Base-by-base conservation (phyloP, 2,329 filamentous ascomycete genomes). In the Alternaria longipes region DNA sequence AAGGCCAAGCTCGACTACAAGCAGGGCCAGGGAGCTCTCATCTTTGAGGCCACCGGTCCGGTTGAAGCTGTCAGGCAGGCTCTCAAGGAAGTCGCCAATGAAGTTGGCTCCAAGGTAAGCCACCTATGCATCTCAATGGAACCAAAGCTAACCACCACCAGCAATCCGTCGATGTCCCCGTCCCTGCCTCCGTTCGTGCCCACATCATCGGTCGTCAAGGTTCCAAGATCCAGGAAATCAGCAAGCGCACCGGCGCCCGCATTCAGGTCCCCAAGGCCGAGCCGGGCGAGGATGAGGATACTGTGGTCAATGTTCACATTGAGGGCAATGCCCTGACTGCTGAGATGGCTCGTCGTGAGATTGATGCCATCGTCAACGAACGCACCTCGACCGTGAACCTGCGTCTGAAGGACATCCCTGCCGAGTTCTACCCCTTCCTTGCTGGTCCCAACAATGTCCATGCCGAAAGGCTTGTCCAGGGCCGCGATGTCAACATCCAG, bases 401-500 rank as follows among this genome's bases (percentile, higher is more conserved):
- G 59, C 92, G 91, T 71, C 81, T 99, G 67, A 92, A 90, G 79
- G 89, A 90, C 50, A 90, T 99, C 61, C 94, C 95, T 8, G 87
- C 93, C 26, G 93, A 97, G 77, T 96, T 95, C 80, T 99, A 95
- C 81, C 94, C 94, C 54, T 99, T 99, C 83, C 90, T 99, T 78
- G 90, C 93, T 24, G 93, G 93, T 50, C 88, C 90, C 9, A 87
- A 91, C 76, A 92, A 93, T 75, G 83, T 86, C 47, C 83, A 88
- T 52, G 81, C 92, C 56, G 84, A 87, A 66, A 85, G 86, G 38
- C 84, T 97, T 54, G 91, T 94, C 79, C 82, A 89, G 62, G 87
- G 87, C 63, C 90, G 90, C 64, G 91, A 92, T 63, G 84, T 97
- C 36, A 90, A 91, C 75, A 85, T 99, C 65, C 88, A 91, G 58